Evolutionary conservation across 306 rosid genomes (phyloP), one percentile per base, ranked within the genome.

Genomic region (apple (Malus domestica)): DNA sequence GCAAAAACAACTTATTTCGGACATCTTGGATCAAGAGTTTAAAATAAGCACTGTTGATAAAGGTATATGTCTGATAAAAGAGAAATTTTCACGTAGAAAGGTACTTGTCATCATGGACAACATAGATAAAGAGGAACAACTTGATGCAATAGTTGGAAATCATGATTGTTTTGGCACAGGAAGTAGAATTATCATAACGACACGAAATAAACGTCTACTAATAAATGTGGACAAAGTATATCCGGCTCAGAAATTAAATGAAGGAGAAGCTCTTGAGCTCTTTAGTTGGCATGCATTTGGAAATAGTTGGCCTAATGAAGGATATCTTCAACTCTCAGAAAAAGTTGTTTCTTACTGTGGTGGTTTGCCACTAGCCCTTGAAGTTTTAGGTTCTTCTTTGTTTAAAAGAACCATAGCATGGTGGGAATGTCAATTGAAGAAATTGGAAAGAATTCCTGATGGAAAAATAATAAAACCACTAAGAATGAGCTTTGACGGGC

Each of bases 301-400:
- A 12, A 33, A 25, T 18, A 0, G 14, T 0, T 11, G 13, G 4
- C 82, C 82, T 2, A 40, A 0, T 1, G 60, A 79, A 54, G 76
- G 6, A 9, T 79, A 58, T 45, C 1, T 0, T 23, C 29, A 27
- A 2, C 79, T 87, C 19, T 71, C 86, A 1, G 58, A 27, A 58
- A 4, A 14, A 0, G 77, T 73, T 0, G 66, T 72, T 46, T 2
- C 70, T 49, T 82, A 80, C 6, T 75, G 76, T 58, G 69, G 77
- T 4, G 88, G 90, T 20, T 14, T 87, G 5, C 90, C 90, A 8
- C 19, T 87, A 13, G 90, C 86, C 5, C 83, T 84, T 57, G 64
- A 82, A 73, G 80, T 75, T 1, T 62, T 74, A 72, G 90, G 90
- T 33, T 33, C 38, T 33, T 33, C 68, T 32, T 67, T 87, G 10